Conservation (phyloP, 2,329 filamentous ascomycete species). For the Bipolaris oryzae region DNA sequence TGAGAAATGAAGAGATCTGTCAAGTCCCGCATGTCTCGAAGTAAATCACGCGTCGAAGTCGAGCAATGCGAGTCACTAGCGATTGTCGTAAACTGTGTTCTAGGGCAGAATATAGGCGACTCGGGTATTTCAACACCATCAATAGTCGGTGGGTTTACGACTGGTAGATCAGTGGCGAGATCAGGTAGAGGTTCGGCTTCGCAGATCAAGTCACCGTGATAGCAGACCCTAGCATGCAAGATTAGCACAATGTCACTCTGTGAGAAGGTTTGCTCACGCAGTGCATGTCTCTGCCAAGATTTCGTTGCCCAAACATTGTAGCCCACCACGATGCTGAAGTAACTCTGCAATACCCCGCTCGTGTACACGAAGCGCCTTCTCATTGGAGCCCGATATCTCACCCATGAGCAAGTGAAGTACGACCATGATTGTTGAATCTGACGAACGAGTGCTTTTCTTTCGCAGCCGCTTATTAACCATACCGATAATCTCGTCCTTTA, state of each 20-base stretch:
- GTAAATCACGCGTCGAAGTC: slow-evolving; percentile 26
- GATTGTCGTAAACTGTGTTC: slow-evolving; percentile 27
- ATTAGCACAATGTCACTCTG: slow-evolving; percentile 10
- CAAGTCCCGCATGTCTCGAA: slow-evolving; percentile 42
- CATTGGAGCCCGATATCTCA: slow-evolving; percentile 42
- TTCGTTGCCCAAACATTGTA: slow-evolving; percentile 21
- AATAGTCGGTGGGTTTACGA: slow-evolving; percentile 1
- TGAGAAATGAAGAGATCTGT: slow-evolving; percentile 37
- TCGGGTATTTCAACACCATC: slow-evolving; percentile 30
- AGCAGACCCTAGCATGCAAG: slow-evolving; percentile 21
- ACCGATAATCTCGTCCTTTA: slow-evolving; percentile 35
- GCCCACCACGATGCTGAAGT: slow-evolving; percentile 32
- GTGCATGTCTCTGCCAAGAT: slow-evolving; percentile 27
- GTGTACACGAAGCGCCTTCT: slow-evolving; percentile 33
- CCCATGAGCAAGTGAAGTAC: slow-evolving; percentile 40
- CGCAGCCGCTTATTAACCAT: slow-evolving; percentile 36
- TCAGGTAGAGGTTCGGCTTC: slow-evolving; percentile 28
- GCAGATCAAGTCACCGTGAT: slow-evolving; percentile 38
- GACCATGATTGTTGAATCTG: slow-evolving; percentile 37
- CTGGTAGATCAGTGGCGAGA: slow-evolving; percentile 23
- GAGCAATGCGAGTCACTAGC: slow-evolving; percentile 30
- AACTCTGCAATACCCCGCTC: slow-evolving; percentile 32
- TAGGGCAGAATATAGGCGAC: slow-evolving; percentile 43
- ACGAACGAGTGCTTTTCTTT: slow-evolving; percentile 10
- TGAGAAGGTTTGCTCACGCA: slow-evolving; percentile 24